Percentiles rank a stretch among this genome's conserved stretches.
Conservation (phyloP, 768 basidiomycete species). For the Cystofilobasidium ferigula region DNA sequence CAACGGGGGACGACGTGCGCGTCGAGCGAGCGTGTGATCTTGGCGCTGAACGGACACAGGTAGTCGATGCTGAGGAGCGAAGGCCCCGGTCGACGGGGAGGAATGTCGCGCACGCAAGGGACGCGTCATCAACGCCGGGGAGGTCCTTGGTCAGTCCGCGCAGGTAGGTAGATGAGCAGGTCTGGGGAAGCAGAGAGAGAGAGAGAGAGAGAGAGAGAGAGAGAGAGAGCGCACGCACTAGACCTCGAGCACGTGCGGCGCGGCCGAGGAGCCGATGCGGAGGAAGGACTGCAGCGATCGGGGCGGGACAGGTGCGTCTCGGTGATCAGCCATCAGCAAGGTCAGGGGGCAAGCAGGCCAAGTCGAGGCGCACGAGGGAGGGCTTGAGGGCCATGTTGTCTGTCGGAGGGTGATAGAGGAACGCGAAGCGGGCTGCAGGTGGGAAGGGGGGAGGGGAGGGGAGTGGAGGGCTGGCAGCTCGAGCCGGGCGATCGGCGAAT, state of each 20-base stretch:
- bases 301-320: neutral
- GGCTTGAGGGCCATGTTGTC: slow-evolving; percentile 6
- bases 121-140: too few species aligned
- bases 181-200: neutral
- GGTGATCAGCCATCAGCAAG: too few species aligned
- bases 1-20: slow-evolving; percentile 18
- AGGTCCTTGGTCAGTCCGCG: too few species aligned
- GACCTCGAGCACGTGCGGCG: slow-evolving; percentile 69
- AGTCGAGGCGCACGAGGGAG: too few species aligned
- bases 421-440: too few species aligned
- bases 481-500: too few species aligned
- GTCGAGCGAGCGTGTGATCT: slow-evolving; percentile 44
- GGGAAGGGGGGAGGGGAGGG: neutral
- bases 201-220: too few species aligned
- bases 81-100: too few species aligned
- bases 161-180: too few species aligned
- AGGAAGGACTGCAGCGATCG: slow-evolving; percentile 41
- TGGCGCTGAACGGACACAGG: slow-evolving; percentile 64
- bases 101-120: too few species aligned
- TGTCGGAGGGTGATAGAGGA: neutral
- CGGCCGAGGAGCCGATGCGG: slow-evolving; percentile 49
- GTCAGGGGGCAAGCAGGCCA: too few species aligned
- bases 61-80: slow-evolving; percentile 57
- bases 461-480: too few species aligned
- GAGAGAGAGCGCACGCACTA: slow-evolving; percentile 42